Conservation (phyloP, 1,284 basidiomycete genomes). For the Puccinia hordei region DNA sequence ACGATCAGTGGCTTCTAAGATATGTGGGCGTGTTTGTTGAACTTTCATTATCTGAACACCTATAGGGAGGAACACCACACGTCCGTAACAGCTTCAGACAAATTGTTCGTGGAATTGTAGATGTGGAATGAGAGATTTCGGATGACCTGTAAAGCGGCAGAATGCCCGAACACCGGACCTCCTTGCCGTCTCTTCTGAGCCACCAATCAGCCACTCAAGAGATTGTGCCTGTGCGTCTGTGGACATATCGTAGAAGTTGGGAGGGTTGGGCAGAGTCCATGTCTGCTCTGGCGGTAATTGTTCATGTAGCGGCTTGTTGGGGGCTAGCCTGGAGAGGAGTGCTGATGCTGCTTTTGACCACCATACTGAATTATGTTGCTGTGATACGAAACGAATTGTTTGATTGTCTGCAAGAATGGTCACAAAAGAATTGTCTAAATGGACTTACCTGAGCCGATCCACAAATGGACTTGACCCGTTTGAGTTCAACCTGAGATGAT, state of each 20-base stretch:
- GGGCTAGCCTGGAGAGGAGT: conserved; percentile 37
- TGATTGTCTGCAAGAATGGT: background rate
- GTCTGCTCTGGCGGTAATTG: conserved; percentile 41
- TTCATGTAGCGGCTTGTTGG: conserved; percentile 36
- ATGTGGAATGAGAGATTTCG: conserved; percentile 59
- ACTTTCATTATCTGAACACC: conserved; percentile 45
- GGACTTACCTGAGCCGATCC: conserved; percentile 45
- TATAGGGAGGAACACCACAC: background rate
- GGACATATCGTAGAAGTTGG: conserved; percentile 37
- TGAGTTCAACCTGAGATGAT: conserved; percentile 38
- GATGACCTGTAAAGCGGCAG: conserved; percentile 34
- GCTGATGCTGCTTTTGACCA: conserved; percentile 47
- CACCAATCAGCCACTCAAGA: conserved; percentile 46
- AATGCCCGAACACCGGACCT: conserved; percentile 35
- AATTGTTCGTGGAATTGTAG: conserved; percentile 65
- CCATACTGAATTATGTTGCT: conserved; percentile 46
- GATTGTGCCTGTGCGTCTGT: conserved; percentile 30
- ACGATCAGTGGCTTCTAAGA: conserved; percentile 72
- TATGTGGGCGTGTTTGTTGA: conserved; percentile 72
- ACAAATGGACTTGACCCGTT: conserved; percentile 42
- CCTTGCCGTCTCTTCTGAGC: conserved; percentile 35
- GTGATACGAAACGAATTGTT: background rate
- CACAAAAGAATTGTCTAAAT: background rate
- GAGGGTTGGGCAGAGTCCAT: conserved; percentile 43
- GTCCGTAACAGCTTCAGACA: conserved; percentile 56